Base-by-base conservation (phyloP, 129 eudicot species). In the Oenanthe sinensis region DNA sequence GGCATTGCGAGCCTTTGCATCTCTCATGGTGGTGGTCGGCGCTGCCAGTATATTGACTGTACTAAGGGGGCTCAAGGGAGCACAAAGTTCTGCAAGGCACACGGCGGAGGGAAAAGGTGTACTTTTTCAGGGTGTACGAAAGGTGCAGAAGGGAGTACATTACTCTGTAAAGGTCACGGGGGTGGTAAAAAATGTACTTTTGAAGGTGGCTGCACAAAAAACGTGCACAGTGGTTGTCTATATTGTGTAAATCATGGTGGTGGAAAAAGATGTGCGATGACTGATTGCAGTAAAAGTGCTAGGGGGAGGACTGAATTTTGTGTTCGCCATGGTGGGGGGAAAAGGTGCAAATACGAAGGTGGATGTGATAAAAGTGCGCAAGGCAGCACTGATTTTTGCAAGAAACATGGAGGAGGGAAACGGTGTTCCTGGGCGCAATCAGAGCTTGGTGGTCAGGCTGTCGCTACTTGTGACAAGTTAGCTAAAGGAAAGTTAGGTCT, bases 311-410 rank as follows among this genome's bases (percentile, higher is more conserved):
- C 98, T 4, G 80, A 74, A 42, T 89, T 83, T 30, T 95, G 98
- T 80, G 98, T 95, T 7, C 88, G 97, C 44, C 98, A 95, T 49
- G 98, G 98, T 33, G 98, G 98, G 3, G 98, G 98, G 0, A 95
- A 91, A 79, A 87, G 98, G 73, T 95, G 98, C 71, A 83, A 82
- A 62, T 79, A 63, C 28, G 68, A 13, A 67, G 96, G 87, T 46
- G 96, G 92, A 24, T 95, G 98, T 42, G 77, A 78, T 28, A 95
- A 95, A 83, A 95, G 98, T 50, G 98, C 98, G 0, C 98, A 95
- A 83, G 98, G 98, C 6, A 87, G 94, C 74, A 91, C 98, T 0
- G 94, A 95, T 49, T 90, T 91, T 36, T 95, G 98, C 85, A 95
- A 91, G 84, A 96, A 91, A 0, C 97, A 95, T 72, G 98, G 98